Evolutionary conservation across 495 filamentous ascomycete species (phyloP).

Genomic region (Penicillium waksmanii): DNA sequence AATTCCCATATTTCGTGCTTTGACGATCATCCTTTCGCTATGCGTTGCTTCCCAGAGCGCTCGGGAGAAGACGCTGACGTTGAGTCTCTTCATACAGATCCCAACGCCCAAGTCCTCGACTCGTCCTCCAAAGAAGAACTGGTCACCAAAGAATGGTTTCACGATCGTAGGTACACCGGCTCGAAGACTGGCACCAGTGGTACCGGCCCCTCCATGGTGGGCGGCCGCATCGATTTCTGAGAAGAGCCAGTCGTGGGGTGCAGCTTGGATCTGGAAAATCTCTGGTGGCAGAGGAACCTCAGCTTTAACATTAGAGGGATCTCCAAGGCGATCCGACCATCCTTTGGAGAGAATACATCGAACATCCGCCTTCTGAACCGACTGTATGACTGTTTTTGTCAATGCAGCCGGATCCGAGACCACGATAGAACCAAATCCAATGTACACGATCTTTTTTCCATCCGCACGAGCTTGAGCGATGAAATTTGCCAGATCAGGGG

Average conservation of each 20-base stretch:
- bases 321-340: conserved; percentile 91
- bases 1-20: conserved; percentile 78
- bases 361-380: conserved; percentile 88
- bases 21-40: conserved; percentile 84
- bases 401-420: conserved; percentile 88
- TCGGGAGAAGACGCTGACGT: conserved; percentile 75
- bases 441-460: conserved; percentile 90
- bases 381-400: conserved; percentile 87
- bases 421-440: conserved; percentile 95
- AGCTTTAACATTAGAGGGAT: conserved; percentile 56
- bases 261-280: conserved; percentile 85
- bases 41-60: conserved; percentile 93
- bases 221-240: conserved; percentile 90
- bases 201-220: conserved; percentile 94
- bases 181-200: conserved; percentile 90
- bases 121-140: conserved; percentile 90
- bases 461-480: conserved; percentile 79
- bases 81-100: conserved; percentile 86
- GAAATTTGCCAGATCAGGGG: conserved; percentile 74
- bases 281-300: conserved; percentile 78
- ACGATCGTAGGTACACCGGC: conserved; percentile 94
- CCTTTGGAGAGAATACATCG: conserved; percentile 95
- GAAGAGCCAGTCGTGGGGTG: conserved; percentile 97
- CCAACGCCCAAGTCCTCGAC: conserved; percentile 94
- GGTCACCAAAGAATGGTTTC: conserved; percentile 96